A percentile compares a stretch with the other conserved stretches of the same genome.
These are phyloP conservation scores for Emmonsiellopsis sp. DNA, from an alignment of 2,329 filamentous ascomycete genomes.

Conservation along the genomic window DNA sequence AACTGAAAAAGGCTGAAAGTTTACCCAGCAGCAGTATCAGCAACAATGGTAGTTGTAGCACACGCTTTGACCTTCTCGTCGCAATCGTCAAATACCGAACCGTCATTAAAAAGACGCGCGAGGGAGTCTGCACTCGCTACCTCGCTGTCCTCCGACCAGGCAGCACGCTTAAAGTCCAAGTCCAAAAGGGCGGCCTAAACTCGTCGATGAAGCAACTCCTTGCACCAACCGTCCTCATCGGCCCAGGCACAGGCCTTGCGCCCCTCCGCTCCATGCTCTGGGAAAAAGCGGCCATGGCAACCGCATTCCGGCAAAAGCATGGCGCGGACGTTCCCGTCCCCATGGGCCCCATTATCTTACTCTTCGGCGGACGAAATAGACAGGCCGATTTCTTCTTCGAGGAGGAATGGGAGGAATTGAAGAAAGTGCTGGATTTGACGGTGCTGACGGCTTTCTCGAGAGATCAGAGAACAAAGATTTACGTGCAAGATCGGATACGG, in stretches of 20 bases:
- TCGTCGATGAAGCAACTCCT: conserved; percentile 37
- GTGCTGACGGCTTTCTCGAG: conserved; percentile 61
- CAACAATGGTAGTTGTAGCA: conserved; percentile 21
- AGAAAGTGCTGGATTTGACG: conserved; percentile 35
- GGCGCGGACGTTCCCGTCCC: conserved; percentile 16
- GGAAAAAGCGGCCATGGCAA: conserved; percentile 47
- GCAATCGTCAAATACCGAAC: conserved; percentile 90
- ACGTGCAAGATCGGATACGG: conserved; percentile 57
- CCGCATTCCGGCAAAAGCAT: conserved; percentile 21
- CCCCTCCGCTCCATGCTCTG: conserved; percentile 74
- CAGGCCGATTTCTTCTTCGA: conserved; percentile 71
- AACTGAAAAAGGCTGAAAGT: conserved; percentile 25
- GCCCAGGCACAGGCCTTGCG: conserved; percentile 77
- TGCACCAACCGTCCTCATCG: conserved; percentile 64
- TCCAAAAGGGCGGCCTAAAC: conserved; percentile 45
- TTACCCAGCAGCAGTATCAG: background rate
- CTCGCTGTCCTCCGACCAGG: conserved; percentile 54
- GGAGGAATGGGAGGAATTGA: conserved; percentile 57
- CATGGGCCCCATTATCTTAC: conserved; percentile 48
- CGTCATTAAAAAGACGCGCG: conserved; percentile 69
- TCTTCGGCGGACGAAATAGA: conserved; percentile 76
- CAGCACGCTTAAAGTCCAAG: conserved; percentile 50
- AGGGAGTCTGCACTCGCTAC: conserved; percentile 87
- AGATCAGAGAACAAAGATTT: conserved; percentile 55
- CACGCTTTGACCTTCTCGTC: conserved; percentile 61